Evolutionary conservation across 129 eudicot genomes (phyloP), one percentile per base, ranked within the genome.

Genomic region (Arctium lappa): DNA sequence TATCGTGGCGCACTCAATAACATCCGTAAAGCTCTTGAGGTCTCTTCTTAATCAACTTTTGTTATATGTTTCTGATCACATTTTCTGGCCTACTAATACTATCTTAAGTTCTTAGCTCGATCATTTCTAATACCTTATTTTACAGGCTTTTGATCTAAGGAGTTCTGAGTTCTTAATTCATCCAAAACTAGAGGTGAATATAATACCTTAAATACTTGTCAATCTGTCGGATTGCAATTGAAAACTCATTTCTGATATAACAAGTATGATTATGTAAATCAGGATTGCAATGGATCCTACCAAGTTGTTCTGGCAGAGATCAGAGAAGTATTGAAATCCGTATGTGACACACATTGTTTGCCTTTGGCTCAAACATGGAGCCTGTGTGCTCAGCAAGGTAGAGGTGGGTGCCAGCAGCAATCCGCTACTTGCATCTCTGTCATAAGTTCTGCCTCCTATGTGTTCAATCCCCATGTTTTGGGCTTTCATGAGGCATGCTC

Each of bases 351-450:
- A 4, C 88, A 88, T 77, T 72, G 84, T 65, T 85, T 91, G 69
- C 94, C 94, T 50, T 73, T 91, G 82, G 92, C 89, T 85, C 92
- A 88, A 79, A 85, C 94, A n/a, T 91, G 94, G 94, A 86, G 88
- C 63, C 78, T 87, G 34, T 91, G 94, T 75, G 48, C 53, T 77
- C 92, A 88, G 68, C 92, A 86, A 77, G 81, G 90, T 34, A 82
- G 84, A 85, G 71, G 74, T 36, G 86, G 82, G 32, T 88, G 90
- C 80, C 82, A 76, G 42, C 80, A 77, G 27, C 85, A 85, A 60
- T 79, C 80, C 39, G 42, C 82, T 71, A 69, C 73, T 38, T 88
- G 92, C 80, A 79, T 88, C 60, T 91, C 94, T 33, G 80, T 85
- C 56, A 69, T 86, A 32, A 70, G 78, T 34, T 85, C 88, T 18